Conservation (phyloP, 352 stramenopile species). For the Thalassiosira exigua region DNA sequence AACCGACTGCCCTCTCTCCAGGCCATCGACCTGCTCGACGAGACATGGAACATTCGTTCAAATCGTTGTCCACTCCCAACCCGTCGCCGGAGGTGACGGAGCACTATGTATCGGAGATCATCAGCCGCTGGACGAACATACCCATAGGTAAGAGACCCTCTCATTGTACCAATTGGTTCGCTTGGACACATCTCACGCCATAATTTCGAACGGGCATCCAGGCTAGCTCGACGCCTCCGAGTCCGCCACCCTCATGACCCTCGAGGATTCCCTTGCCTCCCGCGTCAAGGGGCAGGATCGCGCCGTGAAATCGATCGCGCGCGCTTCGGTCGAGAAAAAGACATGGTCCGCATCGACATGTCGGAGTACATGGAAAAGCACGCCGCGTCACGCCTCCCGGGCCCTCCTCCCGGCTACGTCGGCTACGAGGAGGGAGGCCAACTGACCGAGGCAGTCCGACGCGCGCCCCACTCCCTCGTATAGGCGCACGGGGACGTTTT, state of each 20-base stretch:
- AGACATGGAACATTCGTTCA: conserved; percentile 86
- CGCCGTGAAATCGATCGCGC: conserved; percentile 90
- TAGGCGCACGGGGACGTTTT: conserved; percentile 93
- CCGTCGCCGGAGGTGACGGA: conserved; percentile 67
- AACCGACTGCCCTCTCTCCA: conserved; percentile 33
- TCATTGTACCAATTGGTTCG: no score
- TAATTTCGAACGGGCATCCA: no score
- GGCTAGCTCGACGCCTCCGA: conserved; percentile 91
- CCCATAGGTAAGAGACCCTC: conserved; percentile 93
- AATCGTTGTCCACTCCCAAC: conserved; percentile 16
- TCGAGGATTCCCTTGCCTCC: conserved; percentile 89
- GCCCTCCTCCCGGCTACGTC: conserved; percentile 87
- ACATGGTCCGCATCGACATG: conserved; percentile 95
- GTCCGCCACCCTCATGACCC: conserved; percentile 90
- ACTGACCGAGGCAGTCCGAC: conserved; percentile 90
- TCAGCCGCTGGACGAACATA: conserved; percentile 90
- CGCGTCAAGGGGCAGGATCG: conserved; percentile 90
- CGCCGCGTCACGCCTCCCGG: conserved; percentile 90
- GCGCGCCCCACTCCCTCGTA: conserved; percentile 90
- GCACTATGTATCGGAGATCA: conserved; percentile 75
- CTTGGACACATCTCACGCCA: no score
- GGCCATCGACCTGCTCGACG: conserved; percentile 95
- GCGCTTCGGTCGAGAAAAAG: conserved; percentile 92
- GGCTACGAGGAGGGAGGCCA: conserved; percentile 91
- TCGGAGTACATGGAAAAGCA: conserved; percentile 87